These are phyloP conservation scores for Scheffersomyces parashehatae DNA, from an alignment of 1,139 yeast species.

Conservation along the genomic window DNA sequence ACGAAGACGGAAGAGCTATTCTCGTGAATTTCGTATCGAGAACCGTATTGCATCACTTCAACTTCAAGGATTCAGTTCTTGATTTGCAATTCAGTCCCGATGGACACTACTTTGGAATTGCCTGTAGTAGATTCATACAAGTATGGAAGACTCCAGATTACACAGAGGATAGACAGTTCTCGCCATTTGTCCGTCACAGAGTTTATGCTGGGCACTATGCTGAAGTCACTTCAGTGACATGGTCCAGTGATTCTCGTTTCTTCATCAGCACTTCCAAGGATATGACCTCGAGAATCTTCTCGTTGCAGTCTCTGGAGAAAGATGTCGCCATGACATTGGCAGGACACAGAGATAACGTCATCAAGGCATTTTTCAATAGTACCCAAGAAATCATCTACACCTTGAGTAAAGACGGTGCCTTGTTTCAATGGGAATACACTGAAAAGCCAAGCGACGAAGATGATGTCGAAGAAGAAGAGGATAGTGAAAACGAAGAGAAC, in stretches of 20 bases:
- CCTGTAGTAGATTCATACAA: constrained; percentile 79
- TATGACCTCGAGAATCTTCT: constrained; percentile 84
- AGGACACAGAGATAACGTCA: constrained; percentile 89
- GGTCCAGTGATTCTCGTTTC: constrained; percentile 92
- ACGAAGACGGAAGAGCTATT: constrained; percentile 90
- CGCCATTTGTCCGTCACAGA: constrained; percentile 91
- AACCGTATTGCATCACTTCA: constrained; percentile 92
- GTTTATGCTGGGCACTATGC: constrained; percentile 92
- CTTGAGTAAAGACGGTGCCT: constrained; percentile 91
- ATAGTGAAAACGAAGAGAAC: constrained; percentile 34
- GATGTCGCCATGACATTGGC: constrained; percentile 83
- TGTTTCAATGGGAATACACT: constrained; percentile 87
- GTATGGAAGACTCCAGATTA: constrained; percentile 91
- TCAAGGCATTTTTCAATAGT: constrained; percentile 81
- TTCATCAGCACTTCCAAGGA: constrained; percentile 86
- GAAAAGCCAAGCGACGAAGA: constrained; percentile 45
- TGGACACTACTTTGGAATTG: constrained; percentile 85
- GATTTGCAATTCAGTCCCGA: constrained; percentile 86
- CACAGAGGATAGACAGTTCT: constrained; percentile 79
- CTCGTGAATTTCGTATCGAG: constrained; percentile 81
- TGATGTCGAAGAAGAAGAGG: constrained; percentile 42
- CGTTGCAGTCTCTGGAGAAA: constrained; percentile 71
- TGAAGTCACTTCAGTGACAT: constrained; percentile 73
- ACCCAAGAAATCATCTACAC: constrained; percentile 90
- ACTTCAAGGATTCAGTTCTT: constrained; percentile 75